A percentile compares a stretch with the other conserved stretches of the same genome.
These are phyloP conservation scores for Aspergillus hiratsukae DNA, from an alignment of 2,329 filamentous ascomycete species.

Conservation along the genomic window DNA sequence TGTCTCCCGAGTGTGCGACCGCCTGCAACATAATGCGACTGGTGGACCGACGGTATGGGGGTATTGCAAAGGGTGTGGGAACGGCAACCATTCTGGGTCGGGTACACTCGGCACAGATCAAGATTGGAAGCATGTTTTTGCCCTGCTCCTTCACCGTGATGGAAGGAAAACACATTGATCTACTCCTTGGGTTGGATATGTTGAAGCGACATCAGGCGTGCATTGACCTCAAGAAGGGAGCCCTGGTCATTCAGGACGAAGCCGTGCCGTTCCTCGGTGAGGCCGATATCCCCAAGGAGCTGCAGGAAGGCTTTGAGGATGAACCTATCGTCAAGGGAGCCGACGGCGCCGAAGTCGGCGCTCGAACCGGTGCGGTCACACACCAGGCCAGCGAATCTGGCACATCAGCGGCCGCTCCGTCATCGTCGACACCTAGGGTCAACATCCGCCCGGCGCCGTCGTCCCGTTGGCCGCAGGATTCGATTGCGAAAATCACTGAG, in stretches of 20 bases:
- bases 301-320: constrained; percentile 64
- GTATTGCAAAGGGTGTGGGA: constrained; percentile 87
- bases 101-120: constrained; percentile 92
- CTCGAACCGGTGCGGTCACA: constrained; percentile 65
- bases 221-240: constrained; percentile 81
- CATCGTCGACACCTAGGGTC: constrained; percentile 19
- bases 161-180: constrained; percentile 95
- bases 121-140: constrained; percentile 80
- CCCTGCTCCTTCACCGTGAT: constrained; percentile 98
- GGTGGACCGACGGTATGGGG: constrained; percentile 86
- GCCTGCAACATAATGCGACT: constrained; percentile 93
- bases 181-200: constrained; percentile 93
- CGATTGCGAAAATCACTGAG: constrained; percentile 69
- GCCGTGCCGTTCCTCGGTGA: constrained; percentile 89
- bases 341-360: constrained; percentile 83
- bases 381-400: constrained; percentile 26
- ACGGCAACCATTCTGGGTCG: constrained; percentile 92
- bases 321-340: constrained; percentile 84
- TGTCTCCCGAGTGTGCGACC: constrained; percentile 91
- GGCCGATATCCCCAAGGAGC: constrained; percentile 84
- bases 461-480: constrained; percentile 52
- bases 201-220: constrained; percentile 90
- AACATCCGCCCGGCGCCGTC: constrained; percentile 25
- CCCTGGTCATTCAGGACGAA: constrained; percentile 80
- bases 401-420: constrained; percentile 14